Evolutionary conservation across 2,329 filamentous ascomycete species (phyloP).

Genomic region (Arthrobotrys megalospora): DNA sequence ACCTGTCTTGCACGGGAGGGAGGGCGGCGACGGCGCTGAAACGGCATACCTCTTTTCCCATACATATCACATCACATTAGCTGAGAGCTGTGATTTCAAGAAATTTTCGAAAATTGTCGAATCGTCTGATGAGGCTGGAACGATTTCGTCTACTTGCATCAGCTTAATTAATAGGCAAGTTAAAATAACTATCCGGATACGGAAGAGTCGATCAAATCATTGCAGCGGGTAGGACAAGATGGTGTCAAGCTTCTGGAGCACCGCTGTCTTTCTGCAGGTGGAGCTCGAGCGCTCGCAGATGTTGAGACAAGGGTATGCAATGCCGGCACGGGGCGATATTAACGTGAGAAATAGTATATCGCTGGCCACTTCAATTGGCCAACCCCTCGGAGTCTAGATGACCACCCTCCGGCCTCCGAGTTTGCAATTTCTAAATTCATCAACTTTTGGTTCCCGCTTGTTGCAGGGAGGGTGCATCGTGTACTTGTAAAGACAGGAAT

Average conservation of each 20-base stretch:
- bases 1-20: conserved; percentile 30
- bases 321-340: conserved; percentile 55
- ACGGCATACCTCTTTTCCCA: neutral
- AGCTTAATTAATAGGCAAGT: conserved; percentile 17
- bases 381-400: conserved; percentile 3
- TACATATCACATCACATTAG: conserved; percentile 4
- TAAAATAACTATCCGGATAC: conserved; percentile 9
- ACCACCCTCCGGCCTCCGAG: conserved; percentile 18
- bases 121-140: conserved; percentile 23
- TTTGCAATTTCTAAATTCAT: conserved; percentile 3
- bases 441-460: neutral
- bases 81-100: neutral
- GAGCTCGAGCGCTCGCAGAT: conserved; percentile 44
- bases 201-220: conserved; percentile 12
- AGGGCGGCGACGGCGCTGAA: conserved; percentile 10
- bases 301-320: conserved; percentile 47
- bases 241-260: conserved; percentile 23
- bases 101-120: conserved; percentile 1
- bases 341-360: conserved; percentile 29
- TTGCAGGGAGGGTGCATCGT: neutral
- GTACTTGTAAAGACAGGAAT: conserved; percentile 9
- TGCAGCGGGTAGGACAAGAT: conserved; percentile 4
- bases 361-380: conserved; percentile 9
- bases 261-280: conserved; percentile 27
- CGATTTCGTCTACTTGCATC: conserved; percentile 6